Evolutionary conservation across 441 rosid genomes (phyloP).

Genomic region (Arabidopsis lyrata): DNA sequence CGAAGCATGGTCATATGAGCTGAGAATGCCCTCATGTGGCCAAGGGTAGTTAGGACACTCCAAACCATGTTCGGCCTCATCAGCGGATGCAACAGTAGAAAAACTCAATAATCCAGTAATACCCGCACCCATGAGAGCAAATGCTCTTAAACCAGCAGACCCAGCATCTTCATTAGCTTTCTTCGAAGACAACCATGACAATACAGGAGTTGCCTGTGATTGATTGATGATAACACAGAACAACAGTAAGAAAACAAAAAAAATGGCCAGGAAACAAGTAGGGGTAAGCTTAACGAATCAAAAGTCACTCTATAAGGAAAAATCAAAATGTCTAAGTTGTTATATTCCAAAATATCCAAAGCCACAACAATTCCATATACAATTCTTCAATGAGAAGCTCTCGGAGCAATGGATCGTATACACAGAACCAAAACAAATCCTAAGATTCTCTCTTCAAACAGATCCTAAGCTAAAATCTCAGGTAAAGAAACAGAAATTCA

Average conservation of each 20-base stretch:
- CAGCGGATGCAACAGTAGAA: conserved; percentile 85
- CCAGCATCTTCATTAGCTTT: conserved; percentile 64
- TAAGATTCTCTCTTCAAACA: not conserved
- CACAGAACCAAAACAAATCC: not conserved
- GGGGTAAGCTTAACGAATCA: not conserved
- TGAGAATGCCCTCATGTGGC: conserved; percentile 95
- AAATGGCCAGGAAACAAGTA: not conserved
- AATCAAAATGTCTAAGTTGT: not conserved
- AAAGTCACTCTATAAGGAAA: not conserved
- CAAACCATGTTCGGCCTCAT: conserved; percentile 97
- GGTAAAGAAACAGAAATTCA: not conserved
- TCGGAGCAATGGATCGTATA: not conserved
- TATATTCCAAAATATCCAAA: conserved; percentile 1
- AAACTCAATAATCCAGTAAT: conserved; percentile 77
- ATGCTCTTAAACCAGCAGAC: conserved; percentile 58
- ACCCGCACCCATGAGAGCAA: conserved; percentile 87
- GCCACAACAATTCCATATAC: conserved; percentile 6
- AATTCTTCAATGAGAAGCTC: not conserved
- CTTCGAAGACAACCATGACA: conserved; percentile 63
- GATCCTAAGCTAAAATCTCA: not conserved
- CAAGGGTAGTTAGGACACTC: conserved; percentile 89
- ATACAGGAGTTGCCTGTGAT: conserved; percentile 65
- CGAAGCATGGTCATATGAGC: conserved; percentile 98
- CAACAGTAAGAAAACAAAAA: not conserved
- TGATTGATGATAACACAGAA: not conserved